These are phyloP conservation scores for Limnanthes douglasii DNA, from an alignment of 345 rosid species.

Conservation along the genomic window DNA sequence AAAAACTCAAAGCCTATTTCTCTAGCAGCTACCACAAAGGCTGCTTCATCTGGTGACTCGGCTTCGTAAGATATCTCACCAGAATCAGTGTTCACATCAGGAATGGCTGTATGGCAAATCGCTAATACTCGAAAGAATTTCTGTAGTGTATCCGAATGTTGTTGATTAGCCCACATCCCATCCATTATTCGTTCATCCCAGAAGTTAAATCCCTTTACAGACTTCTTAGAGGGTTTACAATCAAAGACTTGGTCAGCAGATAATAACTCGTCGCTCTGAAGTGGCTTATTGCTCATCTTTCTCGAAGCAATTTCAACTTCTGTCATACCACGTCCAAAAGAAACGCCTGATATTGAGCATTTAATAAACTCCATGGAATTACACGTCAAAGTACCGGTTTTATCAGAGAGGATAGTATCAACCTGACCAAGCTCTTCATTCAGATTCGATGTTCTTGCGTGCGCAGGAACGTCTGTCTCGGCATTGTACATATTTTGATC, in stretches of 20 bases:
- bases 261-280: constrained; percentile 19
- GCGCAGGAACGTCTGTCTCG: constrained; percentile 56
- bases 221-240: constrained; percentile 9
- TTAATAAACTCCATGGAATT: constrained; percentile 94
- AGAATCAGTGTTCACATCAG: constrained; percentile 20
- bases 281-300: constrained; percentile 13
- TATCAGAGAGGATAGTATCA: constrained; percentile 68
- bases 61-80: constrained; percentile 60
- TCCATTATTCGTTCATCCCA: constrained; percentile 61
- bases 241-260: constrained; percentile 6
- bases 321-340: constrained; percentile 66
- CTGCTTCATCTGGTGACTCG: constrained; percentile 82
- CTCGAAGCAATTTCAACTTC: constrained; percentile 59
- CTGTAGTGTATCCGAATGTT: constrained; percentile 20
- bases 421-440: constrained; percentile 96
- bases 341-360: constrained; percentile 62
- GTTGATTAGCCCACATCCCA: constrained; percentile 53
- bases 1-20: constrained; percentile 74
- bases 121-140: constrained; percentile 59
- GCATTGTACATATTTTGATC: constrained; percentile 59
- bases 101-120: constrained; percentile 74
- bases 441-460: constrained; percentile 78
- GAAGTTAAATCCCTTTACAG: constrained; percentile 72
- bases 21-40: constrained; percentile 74
- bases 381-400: constrained; percentile 92